Evolutionary conservation across 768 basidiomycete genomes (phyloP).

Genomic region (Tephrocybe sp.): DNA sequence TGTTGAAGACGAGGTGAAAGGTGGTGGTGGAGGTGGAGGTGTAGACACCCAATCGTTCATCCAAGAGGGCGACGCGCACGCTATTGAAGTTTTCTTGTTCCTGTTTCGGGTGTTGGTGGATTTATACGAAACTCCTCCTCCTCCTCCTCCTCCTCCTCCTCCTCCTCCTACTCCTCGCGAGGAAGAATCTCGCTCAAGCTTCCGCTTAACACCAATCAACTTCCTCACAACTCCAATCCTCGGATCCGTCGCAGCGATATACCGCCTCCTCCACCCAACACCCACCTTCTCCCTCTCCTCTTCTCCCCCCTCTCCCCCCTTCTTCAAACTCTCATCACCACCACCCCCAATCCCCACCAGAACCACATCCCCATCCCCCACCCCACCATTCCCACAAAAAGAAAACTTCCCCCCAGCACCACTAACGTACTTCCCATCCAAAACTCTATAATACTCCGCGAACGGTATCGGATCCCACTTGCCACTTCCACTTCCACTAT

Average conservation of each 20-base stretch:
- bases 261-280: slow-evolving; percentile 47
- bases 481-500: background rate
- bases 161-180: no score
- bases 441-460: slow-evolving; percentile 52
- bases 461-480: slow-evolving; percentile 69
- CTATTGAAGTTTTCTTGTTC: slow-evolving; percentile 44
- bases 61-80: background rate
- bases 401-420: slow-evolving; percentile 59
- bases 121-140: no score
- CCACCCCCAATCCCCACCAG: background rate
- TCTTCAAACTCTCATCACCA: no score
- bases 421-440: slow-evolving; percentile 70
- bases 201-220: slow-evolving; percentile 71
- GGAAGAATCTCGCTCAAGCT: no score
- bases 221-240: slow-evolving; percentile 65
- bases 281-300: background rate
- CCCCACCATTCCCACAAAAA: no score
- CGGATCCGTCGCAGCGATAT: slow-evolving; percentile 66
- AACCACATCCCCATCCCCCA: slow-evolving; percentile 46
- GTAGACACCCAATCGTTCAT: background rate
- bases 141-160: no score
- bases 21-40: no score
- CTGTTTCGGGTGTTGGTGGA: no score
- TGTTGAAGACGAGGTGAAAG: no score
- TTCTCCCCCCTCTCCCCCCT: background rate